Evolutionary conservation across 1,139 yeast species (phyloP).

Genomic region (Blastobotrys petasosporus): DNA sequence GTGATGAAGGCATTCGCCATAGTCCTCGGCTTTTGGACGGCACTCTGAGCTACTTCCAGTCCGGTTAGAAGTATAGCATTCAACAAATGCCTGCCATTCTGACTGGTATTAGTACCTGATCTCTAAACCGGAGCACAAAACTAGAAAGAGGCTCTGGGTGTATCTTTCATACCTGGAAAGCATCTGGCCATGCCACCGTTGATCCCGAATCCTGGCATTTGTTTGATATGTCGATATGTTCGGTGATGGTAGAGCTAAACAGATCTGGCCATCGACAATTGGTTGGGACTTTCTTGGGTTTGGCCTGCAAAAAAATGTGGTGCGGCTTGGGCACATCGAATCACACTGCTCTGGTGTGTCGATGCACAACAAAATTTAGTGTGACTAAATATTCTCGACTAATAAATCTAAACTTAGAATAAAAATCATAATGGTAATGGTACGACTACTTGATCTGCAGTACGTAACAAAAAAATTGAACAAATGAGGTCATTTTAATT

Average conservation of each 20-base stretch:
- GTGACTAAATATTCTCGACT: no score
- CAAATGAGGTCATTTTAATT: no score
- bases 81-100: conserved; percentile 43
- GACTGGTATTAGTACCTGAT: neutral
- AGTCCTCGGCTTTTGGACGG: conserved; percentile 40
- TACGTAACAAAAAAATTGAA: no score
- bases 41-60: conserved; percentile 37
- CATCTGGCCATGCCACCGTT: conserved; percentile 46
- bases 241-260: neutral
- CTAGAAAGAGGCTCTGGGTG: neutral
- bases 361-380: no score
- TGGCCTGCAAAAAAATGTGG: no score
- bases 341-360: no score
- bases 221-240: conserved; percentile 16
- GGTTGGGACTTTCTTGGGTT: neutral
- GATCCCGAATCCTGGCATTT: conserved; percentile 40
- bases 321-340: no score
- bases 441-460: no score
- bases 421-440: no score
- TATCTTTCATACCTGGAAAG: conserved; percentile 36
- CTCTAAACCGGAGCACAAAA: neutral
- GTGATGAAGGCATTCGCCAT: conserved; percentile 46
- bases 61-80: conserved; percentile 40
- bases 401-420: no score
- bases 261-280: neutral